These are phyloP conservation scores for Cyclotella baltica DNA, from an alignment of 108 stramenopile genomes.

Conservation along the genomic window DNA sequence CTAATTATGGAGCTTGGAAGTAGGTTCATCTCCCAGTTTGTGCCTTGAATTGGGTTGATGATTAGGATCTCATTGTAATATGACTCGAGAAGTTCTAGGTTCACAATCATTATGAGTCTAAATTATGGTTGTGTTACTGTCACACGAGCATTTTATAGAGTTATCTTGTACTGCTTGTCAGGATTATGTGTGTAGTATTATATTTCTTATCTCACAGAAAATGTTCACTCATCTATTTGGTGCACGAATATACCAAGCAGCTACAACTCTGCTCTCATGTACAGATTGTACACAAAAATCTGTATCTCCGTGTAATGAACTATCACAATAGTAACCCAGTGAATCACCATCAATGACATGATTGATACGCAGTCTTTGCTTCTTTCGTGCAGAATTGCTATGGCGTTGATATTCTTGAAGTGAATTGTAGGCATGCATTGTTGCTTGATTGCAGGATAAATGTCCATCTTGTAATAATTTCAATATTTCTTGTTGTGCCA, in stretches of 20 bases:
- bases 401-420: slow-evolving; percentile 9
- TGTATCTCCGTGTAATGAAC: neutral
- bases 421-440: slow-evolving; percentile 6
- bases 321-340: too few species aligned
- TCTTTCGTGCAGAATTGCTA: slow-evolving; percentile 10
- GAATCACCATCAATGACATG: neutral
- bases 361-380: slow-evolving; percentile 13
- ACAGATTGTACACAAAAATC: slow-evolving; percentile 2
- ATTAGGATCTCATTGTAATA: too few species aligned
- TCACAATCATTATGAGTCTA: too few species aligned
- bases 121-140: too few species aligned
- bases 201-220: neutral
- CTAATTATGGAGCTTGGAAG: too few species aligned
- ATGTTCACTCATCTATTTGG: too few species aligned
- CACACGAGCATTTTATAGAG: too few species aligned
- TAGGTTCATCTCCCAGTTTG: too few species aligned
- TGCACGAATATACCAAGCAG: slow-evolving; percentile 14
- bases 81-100: too few species aligned
- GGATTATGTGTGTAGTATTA: too few species aligned
- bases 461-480: neutral
- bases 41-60: too few species aligned
- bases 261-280: slow-evolving; percentile 7
- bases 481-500: neutral
- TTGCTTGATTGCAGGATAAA: neutral
- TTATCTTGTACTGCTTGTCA: too few species aligned